These are phyloP conservation scores for Pelargonium australe DNA, from an alignment of 441 rosid genomes.

Conservation along the genomic window DNA sequence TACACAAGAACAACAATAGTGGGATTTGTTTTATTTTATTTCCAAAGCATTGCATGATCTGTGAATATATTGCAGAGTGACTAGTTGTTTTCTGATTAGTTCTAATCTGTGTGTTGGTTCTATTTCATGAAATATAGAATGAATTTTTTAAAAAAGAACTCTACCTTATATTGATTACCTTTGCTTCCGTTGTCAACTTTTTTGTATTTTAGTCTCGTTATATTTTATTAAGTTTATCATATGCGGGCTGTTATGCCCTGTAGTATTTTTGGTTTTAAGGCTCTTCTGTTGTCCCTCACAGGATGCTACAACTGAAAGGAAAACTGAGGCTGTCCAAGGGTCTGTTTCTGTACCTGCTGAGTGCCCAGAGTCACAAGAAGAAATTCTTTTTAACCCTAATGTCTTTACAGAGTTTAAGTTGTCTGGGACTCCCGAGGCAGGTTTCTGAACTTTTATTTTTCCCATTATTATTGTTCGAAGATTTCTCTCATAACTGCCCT, in stretches of 20 bases:
- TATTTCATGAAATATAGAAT: not conserved
- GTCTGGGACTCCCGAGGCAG: constrained; percentile 80
- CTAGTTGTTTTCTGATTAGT: not conserved
- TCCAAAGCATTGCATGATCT: not conserved
- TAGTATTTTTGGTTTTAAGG: constrained; percentile 10
- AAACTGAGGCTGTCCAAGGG: constrained; percentile 29
- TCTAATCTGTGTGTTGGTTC: not conserved
- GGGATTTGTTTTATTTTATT: not conserved
- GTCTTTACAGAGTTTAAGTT: constrained; percentile 88
- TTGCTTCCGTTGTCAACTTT: not conserved
- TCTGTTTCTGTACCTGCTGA: constrained; percentile 35
- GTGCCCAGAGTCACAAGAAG: constrained; percentile 41
- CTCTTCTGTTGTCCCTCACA: constrained; percentile 24
- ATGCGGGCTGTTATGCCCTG: not conserved
- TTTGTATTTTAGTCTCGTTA: not conserved
- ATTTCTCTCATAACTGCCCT: constrained; percentile 13
- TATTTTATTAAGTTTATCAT: not conserved
- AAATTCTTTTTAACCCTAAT: constrained; percentile 85
- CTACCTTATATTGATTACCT: not conserved
- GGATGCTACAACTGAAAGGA: constrained; percentile 35
- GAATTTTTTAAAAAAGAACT: not conserved
- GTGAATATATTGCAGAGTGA: not conserved
- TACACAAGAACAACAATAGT: not conserved
- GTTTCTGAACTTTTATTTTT: constrained; percentile 11
- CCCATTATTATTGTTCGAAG: not conserved